These are phyloP conservation scores for Rosa lucieae DNA, from an alignment of 306 rosid genomes.

Conservation along the genomic window DNA sequence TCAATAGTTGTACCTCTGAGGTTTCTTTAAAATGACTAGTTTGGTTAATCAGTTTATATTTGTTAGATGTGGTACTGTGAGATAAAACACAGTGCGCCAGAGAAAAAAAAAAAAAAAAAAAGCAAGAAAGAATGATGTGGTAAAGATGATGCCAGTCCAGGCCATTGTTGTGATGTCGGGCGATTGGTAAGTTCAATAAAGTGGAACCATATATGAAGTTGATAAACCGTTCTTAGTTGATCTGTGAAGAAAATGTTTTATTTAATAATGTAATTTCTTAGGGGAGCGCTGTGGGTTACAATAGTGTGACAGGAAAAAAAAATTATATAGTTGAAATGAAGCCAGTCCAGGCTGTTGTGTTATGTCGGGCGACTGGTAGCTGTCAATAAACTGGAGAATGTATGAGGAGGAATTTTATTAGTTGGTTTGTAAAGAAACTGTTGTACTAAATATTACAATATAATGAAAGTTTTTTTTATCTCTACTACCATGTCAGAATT, in stretches of 20 bases:
- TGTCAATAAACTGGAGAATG: conserved; percentile 58
- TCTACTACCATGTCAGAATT: neutral
- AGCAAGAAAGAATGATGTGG: conserved; percentile 21
- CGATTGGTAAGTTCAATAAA: conserved; percentile 75
- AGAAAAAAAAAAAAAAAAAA: neutral
- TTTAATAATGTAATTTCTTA: conserved; percentile 4
- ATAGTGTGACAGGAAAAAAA: conserved; percentile 22
- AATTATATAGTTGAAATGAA: conserved; percentile 34
- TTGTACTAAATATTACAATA: conserved; percentile 11
- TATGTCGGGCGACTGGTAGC: conserved; percentile 85
- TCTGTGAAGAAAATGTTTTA: conserved; percentile 55
- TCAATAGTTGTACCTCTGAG: conserved; percentile 65
- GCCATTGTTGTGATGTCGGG: conserved; percentile 68
- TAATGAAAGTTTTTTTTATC: neutral
- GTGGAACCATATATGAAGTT: conserved; percentile 28
- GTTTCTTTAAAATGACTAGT: conserved; percentile 69
- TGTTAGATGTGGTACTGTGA: conserved; percentile 39
- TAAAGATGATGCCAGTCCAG: conserved; percentile 85
- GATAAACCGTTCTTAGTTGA: conserved; percentile 37
- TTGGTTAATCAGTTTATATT: conserved; percentile 20
- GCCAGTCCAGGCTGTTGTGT: conserved; percentile 94
- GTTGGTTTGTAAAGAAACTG: conserved; percentile 55
- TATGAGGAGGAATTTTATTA: conserved; percentile 36
- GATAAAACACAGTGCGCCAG: conserved; percentile 32
- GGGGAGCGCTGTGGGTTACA: conserved; percentile 41